Evolutionary conservation across 768 basidiomycete species (phyloP).

Genomic region (Agaricus subrufescens): DNA sequence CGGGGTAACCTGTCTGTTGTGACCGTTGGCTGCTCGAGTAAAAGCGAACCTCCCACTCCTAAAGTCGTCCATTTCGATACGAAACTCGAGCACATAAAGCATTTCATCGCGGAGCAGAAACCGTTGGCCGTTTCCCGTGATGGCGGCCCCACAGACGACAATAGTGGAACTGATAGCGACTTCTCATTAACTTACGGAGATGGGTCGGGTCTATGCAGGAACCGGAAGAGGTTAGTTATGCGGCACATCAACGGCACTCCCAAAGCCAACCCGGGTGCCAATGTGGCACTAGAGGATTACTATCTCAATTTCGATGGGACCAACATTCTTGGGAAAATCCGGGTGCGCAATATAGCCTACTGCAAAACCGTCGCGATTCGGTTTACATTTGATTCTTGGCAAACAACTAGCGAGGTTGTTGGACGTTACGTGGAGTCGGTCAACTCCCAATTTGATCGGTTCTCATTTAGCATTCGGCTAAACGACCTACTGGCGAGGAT

Average conservation of each 20-base stretch:
- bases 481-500: conserved; percentile 72
- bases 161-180: conserved; percentile 74
- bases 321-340: conserved; percentile 66
- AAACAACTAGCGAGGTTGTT: conserved; percentile 90
- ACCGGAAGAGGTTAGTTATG: conserved; percentile 47
- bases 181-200: conserved; percentile 65
- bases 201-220: conserved; percentile 23
- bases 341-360: conserved; percentile 83
- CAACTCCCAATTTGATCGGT: conserved; percentile 61
- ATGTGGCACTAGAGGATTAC: conserved; percentile 53
- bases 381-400: conserved; percentile 94
- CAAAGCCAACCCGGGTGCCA: conserved; percentile 28
- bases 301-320: conserved; percentile 45
- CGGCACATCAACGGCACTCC: conserved; percentile 64
- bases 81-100: conserved; percentile 89
- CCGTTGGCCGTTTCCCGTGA: conserved; percentile 90
- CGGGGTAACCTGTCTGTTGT: conserved; percentile 48
- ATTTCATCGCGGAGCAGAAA: conserved; percentile 93
- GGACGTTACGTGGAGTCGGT: conserved; percentile 58
- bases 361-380: conserved; percentile 84
- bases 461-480: conserved; percentile 71
- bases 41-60: conserved; percentile 79
- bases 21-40: conserved; percentile 41
- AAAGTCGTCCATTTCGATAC: conserved; percentile 93
- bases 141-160: conserved; percentile 83